These are phyloP conservation scores for Quercus lobata DNA, from an alignment of 331 rosid species.

Conservation along the genomic window DNA sequence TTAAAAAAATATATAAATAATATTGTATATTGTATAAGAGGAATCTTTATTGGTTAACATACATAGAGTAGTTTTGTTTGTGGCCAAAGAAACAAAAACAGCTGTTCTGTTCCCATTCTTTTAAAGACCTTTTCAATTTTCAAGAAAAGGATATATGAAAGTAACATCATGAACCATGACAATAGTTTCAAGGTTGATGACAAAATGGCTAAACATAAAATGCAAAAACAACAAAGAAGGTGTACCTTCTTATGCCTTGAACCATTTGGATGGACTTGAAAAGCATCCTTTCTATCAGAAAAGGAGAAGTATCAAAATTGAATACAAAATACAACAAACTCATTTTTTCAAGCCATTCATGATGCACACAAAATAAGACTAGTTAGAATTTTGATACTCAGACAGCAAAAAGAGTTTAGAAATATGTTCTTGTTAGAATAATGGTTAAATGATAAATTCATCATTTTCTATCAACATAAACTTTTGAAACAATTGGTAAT, in stretches of 20 bases:
- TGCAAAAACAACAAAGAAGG: not conserved
- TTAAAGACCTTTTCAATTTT: not conserved
- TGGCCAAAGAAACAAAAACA: not conserved
- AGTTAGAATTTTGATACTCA: not conserved
- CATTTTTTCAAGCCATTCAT: constrained; percentile 18
- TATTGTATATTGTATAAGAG: not conserved
- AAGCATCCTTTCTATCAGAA: constrained; percentile 38
- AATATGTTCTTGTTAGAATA: not conserved
- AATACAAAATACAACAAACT: constrained; percentile 12
- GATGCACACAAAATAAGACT: not conserved
- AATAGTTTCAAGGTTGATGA: constrained; percentile 3
- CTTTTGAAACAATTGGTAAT: no score
- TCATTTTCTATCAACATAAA: no score
- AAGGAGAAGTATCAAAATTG: not conserved
- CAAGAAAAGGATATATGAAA: not conserved
- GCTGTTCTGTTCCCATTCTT: not conserved
- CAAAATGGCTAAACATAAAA: not conserved
- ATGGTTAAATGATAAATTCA: no score
- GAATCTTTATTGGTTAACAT: not conserved
- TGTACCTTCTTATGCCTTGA: constrained; percentile 50
- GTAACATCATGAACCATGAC: not conserved
- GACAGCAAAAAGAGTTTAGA: not conserved
- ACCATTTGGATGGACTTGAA: constrained; percentile 25
- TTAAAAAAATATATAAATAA: not conserved
- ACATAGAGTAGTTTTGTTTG: not conserved